Conservation (phyloP, 306 rosid species). For the Rosa multiflora region DNA sequence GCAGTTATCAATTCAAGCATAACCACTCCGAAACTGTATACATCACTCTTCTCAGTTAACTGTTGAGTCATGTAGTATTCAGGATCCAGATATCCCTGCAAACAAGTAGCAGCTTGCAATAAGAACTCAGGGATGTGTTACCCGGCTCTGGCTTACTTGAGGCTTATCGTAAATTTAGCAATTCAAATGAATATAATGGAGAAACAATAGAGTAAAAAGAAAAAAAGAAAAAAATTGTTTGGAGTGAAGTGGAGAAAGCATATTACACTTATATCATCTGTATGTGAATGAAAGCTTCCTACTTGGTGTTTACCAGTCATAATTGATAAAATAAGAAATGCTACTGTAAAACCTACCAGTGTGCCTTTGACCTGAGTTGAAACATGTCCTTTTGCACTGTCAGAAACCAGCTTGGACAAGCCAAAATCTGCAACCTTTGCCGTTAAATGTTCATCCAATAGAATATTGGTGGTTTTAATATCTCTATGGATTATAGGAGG, state of each 20-base stretch:
- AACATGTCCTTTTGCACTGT: constrained; percentile 77
- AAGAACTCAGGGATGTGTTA: not conserved
- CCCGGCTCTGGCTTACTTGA: not conserved
- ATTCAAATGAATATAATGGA: not conserved
- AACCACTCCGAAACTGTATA: constrained; percentile 89
- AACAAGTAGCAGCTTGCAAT: not conserved
- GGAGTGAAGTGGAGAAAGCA: not conserved
- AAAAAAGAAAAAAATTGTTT: not conserved
- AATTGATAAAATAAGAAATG: not conserved
- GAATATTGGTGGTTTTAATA: constrained; percentile 77
- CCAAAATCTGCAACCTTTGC: constrained; percentile 99
- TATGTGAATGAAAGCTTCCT: not conserved
- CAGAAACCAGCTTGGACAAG: constrained; percentile 76
- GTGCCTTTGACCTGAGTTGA: constrained; percentile 98
- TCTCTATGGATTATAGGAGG: constrained; percentile 98
- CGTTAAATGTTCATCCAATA: constrained; percentile 73
- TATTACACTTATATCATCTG: not conserved
- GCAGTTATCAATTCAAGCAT: constrained; percentile 85
- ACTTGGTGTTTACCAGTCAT: not conserved
- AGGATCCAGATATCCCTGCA: constrained; percentile 94
- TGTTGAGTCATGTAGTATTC: constrained; percentile 96
- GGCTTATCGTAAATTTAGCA: not conserved
- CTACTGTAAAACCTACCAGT: constrained; percentile 48
- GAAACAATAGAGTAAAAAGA: not conserved
- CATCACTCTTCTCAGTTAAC: constrained; percentile 84